These are phyloP conservation scores for Kluyveromyces siamensis DNA, from an alignment of 805 yeast species.

Conservation along the genomic window DNA sequence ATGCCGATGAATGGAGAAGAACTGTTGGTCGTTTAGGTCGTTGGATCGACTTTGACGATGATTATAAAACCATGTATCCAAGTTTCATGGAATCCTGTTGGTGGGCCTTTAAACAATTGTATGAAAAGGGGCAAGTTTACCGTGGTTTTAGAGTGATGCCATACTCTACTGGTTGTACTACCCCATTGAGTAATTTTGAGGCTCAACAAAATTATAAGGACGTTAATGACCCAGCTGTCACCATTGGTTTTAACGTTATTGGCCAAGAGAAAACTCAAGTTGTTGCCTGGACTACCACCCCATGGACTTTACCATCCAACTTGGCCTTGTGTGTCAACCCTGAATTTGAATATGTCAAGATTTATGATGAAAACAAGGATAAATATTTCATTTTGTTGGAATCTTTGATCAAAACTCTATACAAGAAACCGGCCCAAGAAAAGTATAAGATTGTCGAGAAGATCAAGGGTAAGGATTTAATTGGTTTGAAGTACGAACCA, in stretches of 20 bases:
- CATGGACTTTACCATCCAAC: slow-evolving; percentile 98
- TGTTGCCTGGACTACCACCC: slow-evolving; percentile 99
- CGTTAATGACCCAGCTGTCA: slow-evolving; percentile 93
- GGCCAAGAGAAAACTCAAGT: slow-evolving; percentile 75
- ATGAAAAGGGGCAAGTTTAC: slow-evolving; percentile 79
- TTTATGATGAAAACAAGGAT: slow-evolving; percentile 79
- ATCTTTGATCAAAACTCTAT: slow-evolving; percentile 68
- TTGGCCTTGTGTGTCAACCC: slow-evolving; percentile 89
- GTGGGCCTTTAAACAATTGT: slow-evolving; percentile 96
- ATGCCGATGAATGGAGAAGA: slow-evolving; percentile 89
- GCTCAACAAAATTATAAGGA: slow-evolving; percentile 98
- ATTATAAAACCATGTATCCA: slow-evolving; percentile 93
- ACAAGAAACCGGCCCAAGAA: slow-evolving; percentile 91
- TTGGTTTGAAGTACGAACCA: slow-evolving; percentile 75
- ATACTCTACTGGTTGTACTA: slow-evolving; percentile 93
- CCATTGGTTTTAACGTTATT: slow-evolving; percentile 74
- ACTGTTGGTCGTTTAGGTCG: slow-evolving; percentile 94
- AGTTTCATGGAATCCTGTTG: slow-evolving; percentile 96
- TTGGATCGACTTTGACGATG: slow-evolving; percentile 99
- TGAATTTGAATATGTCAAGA: slow-evolving; percentile 82
- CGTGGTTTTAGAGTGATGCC: slow-evolving; percentile 98
- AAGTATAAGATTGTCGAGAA: slow-evolving; percentile 76
- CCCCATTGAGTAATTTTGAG: slow-evolving; percentile 94
- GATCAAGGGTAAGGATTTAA: slow-evolving; percentile 70
- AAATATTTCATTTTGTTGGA: slow-evolving; percentile 79